These are phyloP conservation scores for Calonectria pseudoturangicola DNA, from an alignment of 2,329 filamentous ascomycete genomes.

Conservation along the genomic window DNA sequence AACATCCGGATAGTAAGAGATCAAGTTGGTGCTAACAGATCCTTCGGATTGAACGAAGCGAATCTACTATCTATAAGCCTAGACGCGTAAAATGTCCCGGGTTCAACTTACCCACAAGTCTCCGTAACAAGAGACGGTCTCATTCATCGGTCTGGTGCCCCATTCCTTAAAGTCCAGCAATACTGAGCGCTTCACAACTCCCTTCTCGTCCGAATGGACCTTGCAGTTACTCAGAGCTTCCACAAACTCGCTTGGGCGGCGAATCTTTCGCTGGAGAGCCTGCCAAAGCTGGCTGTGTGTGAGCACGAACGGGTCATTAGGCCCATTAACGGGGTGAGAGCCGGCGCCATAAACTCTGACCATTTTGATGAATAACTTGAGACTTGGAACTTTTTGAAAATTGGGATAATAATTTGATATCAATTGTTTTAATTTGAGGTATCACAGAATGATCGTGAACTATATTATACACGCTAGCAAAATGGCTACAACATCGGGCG, in stretches of 20 bases:
- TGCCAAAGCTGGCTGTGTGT: not conserved
- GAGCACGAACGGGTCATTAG: not conserved
- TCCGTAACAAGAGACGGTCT: not conserved
- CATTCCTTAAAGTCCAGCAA: not conserved
- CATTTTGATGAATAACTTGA: not conserved
- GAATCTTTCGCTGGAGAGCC: not conserved
- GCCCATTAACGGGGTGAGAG: not conserved
- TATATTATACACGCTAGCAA: not conserved
- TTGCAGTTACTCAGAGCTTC: not conserved
- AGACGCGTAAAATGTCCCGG: not conserved
- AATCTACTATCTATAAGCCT: not conserved
- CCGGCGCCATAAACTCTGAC: not conserved
- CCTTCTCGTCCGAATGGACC: not conserved
- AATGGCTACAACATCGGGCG: not conserved
- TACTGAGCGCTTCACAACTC: not conserved
- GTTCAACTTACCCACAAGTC: not conserved
- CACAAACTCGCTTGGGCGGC: not conserved
- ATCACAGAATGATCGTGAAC: not conserved
- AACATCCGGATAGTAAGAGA: conserved; percentile 8
- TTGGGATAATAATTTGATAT: not conserved
- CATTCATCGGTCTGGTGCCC: not conserved
- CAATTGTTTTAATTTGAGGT: not conserved
- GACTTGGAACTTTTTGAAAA: not conserved
- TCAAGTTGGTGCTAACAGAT: conserved; percentile 15
- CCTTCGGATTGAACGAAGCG: not conserved